phyloP scores from a whole-genome alignment of 1,284 basidiomycete species.

The Fomitopsis palustris region DNA sequence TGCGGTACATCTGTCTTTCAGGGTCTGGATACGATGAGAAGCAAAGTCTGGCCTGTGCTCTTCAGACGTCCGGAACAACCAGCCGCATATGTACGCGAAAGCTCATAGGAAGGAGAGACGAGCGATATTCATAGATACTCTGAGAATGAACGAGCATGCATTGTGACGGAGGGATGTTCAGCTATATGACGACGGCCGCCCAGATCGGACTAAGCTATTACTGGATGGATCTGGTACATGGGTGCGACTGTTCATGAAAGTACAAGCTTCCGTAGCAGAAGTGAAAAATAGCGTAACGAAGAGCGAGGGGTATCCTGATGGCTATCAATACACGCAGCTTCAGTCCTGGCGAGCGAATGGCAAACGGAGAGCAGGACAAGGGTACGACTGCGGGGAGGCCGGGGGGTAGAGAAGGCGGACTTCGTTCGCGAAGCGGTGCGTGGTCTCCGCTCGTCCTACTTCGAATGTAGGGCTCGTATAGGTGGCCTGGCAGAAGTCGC shows the following conservation, averaged over 20 bases:
- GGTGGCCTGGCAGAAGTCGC: not conserved
- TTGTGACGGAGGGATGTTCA: not conserved
- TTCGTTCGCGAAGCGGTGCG: not conserved
- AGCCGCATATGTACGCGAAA: too few species aligned
- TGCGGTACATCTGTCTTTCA: not conserved
- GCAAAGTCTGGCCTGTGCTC: not conserved
- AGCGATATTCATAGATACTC: too few species aligned
- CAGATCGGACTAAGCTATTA: not conserved
- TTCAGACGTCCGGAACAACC: not conserved
- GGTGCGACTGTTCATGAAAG: not conserved
- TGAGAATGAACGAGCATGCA: not conserved
- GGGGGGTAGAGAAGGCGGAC: not conserved
- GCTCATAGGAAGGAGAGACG: too few species aligned
- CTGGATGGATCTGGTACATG: not conserved
- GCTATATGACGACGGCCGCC: not conserved
- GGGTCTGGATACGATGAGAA: not conserved
- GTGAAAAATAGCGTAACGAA: not conserved
- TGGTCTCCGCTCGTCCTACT: not conserved
- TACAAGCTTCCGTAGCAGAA: not conserved
- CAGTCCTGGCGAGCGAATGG: not conserved
- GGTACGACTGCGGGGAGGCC: too few species aligned
- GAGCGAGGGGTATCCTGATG: not conserved
- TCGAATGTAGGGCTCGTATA: not conserved
- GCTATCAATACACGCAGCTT: conserved; percentile 4
- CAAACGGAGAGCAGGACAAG: too few species aligned